Evolutionary conservation across 192 early-diverging fungal species (phyloP), one percentile per base, ranked within the genome.

Genomic region (Coemansia sp.): DNA sequence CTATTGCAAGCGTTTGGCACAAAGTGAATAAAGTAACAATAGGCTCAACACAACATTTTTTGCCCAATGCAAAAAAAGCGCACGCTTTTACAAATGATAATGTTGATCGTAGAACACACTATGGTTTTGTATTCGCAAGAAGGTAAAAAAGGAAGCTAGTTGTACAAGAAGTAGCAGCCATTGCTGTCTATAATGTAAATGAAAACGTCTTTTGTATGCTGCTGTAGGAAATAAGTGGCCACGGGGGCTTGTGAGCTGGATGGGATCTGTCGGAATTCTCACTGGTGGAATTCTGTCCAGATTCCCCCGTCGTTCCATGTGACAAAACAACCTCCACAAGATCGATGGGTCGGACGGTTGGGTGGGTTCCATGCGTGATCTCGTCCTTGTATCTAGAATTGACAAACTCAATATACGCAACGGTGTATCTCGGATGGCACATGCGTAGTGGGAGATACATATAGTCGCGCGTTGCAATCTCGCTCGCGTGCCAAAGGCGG

Each of bases 391-490:
- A 45, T 21, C 39, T 55, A 26, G 21, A 8, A 38, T 81, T 81
- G 6, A 51, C 44, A 49, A 72, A 65, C 43, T 69, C 73, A 24
- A 81, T 70, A 43, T 76, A 67, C 6, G 48, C 67, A 26, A 64
- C 33, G 15, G 70, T 66, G 38, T 73, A 76, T 26, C 38, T 72
- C 30, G 67, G 62, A 41, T 61, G 67, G 64, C 78, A 81, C 64
- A 81, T 53, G 18, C 78, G 78, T 43, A 81, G 62, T 7, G 78
- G 78, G 36, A 81, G 61, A n/a, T 81, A 81, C 44, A 81, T 44
- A n/a, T 60, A 44, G 35, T 67, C 56, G 49, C 78, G 78, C 5
- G 64, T 69, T 14, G 73, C 66, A 39, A 81, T 68, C 51, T 81
- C 78, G 35, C 49, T 76, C 2, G 73, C 41, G n/a, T 72, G 70